phyloP scores from a whole-genome alignment of 805 yeast species.

The Crinitomyces ghanaensis region DNA sequence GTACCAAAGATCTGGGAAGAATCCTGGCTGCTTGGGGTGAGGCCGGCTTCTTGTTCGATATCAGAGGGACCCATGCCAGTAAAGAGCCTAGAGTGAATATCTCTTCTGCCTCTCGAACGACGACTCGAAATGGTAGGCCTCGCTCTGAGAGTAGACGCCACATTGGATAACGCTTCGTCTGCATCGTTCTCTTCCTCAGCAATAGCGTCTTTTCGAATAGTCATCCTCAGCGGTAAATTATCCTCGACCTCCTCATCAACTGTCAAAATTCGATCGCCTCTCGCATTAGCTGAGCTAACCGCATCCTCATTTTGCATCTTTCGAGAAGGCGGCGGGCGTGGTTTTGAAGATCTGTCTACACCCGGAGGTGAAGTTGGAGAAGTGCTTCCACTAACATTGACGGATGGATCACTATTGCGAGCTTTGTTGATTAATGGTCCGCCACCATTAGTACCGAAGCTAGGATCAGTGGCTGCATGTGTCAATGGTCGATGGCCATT shows the following conservation, averaged over 20 bases:
- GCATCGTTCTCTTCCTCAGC: slow-evolving; percentile 18
- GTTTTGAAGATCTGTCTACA: no score
- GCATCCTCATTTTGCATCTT: slow-evolving; percentile 8
- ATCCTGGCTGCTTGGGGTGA: no score
- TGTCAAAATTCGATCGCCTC: not conserved
- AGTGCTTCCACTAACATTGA: not conserved
- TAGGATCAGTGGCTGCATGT: no score
- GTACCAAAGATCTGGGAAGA: no score
- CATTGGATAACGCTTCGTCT: slow-evolving; percentile 21
- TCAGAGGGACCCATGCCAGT: slow-evolving; percentile 19
- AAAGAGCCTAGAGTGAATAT: slow-evolving; percentile 22
- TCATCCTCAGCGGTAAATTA: slow-evolving; percentile 13
- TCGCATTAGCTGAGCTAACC: not conserved
- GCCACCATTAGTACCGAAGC: no score
- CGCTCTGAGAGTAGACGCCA: slow-evolving; percentile 23
- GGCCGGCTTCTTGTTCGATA: no score
- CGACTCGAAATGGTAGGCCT: slow-evolving; percentile 21
- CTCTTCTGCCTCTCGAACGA: slow-evolving; percentile 21
- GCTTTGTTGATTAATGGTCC: no score
- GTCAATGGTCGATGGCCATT: no score
- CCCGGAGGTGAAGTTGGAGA: not conserved
- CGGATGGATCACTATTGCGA: no score
- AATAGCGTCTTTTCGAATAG: slow-evolving; percentile 17
- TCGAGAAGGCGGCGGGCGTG: slow-evolving; percentile 18
- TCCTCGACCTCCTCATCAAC: slow-evolving; percentile 10